These are phyloP conservation scores for Melampsora larici-populina DNA, from an alignment of 1,284 basidiomycete genomes.

Conservation along the genomic window DNA sequence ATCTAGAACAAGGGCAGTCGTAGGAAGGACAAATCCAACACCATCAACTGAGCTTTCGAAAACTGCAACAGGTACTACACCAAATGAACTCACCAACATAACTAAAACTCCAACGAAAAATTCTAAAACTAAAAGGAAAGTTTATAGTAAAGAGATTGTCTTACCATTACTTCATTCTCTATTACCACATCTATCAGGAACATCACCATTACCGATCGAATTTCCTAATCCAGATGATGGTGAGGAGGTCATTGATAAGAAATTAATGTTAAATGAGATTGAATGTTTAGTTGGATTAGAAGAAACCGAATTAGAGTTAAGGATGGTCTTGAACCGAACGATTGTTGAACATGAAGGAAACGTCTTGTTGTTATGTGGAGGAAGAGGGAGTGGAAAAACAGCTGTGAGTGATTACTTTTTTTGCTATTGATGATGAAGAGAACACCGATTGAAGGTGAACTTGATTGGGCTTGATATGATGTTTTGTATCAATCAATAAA, in stretches of 20 bases:
- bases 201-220: background rate
- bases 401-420: background rate
- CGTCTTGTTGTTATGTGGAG: constrained; percentile 19
- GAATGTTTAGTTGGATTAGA: constrained; percentile 10
- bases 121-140: background rate
- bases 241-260: background rate
- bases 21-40: too few relatives aligned
- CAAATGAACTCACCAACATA: too few relatives aligned
- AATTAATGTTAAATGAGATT: background rate
- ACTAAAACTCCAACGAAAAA: too few relatives aligned
- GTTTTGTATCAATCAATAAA: too few relatives aligned
- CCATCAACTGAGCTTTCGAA: too few relatives aligned
- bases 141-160: background rate
- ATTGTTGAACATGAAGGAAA: constrained; percentile 22
- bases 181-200: constrained; percentile 7
- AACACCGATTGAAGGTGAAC: too few relatives aligned
- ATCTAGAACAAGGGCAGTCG: too few relatives aligned
- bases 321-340: constrained; percentile 22
- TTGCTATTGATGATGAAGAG: too few relatives aligned
- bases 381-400: constrained; percentile 23
- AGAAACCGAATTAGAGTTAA: background rate
- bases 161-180: constrained; percentile 11
- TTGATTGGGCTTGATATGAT: too few relatives aligned
- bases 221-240: background rate
- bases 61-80: too few relatives aligned